Conservation (phyloP, 1,284 basidiomycete species). For the Wolfiporia cocos region DNA sequence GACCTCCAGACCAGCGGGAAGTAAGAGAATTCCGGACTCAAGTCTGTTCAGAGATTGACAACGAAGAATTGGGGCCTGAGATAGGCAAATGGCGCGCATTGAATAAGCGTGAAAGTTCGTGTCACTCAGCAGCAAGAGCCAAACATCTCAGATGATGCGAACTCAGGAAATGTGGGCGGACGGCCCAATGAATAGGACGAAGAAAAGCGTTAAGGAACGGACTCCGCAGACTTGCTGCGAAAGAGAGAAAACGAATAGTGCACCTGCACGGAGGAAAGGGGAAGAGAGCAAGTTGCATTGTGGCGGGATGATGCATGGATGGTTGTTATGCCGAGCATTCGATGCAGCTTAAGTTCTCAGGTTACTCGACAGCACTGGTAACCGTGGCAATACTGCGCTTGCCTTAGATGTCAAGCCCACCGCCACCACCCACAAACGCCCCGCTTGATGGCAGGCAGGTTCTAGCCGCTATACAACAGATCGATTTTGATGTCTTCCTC, state of each 20-base stretch:
- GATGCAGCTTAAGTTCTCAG: constrained; percentile 1
- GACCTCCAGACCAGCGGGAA: constrained; percentile 59
- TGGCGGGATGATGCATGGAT: constrained; percentile 7
- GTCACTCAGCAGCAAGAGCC: constrained; percentile 14
- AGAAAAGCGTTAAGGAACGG: constrained; percentile 24
- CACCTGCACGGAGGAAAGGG: constrained; percentile 18
- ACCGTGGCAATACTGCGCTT: constrained; percentile 4
- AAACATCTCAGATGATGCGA: constrained; percentile 18
- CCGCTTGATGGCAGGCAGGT: no score
- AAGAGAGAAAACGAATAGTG: constrained; percentile 11
- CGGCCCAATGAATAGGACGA: constrained; percentile 11
- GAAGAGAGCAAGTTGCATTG: constrained; percentile 12
- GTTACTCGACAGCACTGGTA: constrained; percentile 1
- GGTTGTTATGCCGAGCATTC: constrained; percentile 2
- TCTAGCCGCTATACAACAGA: no score
- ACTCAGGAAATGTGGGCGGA: constrained; percentile 14
- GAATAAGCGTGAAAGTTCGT: constrained; percentile 13
- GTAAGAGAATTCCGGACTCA: constrained; percentile 46
- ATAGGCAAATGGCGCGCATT: constrained; percentile 56
- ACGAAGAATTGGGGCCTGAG: constrained; percentile 62
- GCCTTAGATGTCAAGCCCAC: no score
- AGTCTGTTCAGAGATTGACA: constrained; percentile 48
- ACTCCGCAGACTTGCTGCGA: constrained; percentile 34
- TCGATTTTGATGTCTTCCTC: no score
- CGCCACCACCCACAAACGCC: no score